Evolutionary conservation across 208 protist species (phyloP).

Genomic region (Leishmania tarentolae): DNA sequence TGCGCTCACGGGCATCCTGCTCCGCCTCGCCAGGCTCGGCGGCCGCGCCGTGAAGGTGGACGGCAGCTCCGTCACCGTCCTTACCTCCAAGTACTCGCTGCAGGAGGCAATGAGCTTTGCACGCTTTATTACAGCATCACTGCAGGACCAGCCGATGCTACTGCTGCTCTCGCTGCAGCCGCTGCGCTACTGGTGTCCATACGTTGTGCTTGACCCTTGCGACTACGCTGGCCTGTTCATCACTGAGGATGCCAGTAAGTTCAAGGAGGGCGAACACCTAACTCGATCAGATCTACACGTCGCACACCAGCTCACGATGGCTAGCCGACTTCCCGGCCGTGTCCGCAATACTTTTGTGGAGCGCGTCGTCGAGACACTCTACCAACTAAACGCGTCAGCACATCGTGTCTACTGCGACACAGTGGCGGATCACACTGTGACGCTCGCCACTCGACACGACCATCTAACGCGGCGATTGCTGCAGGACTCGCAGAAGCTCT

Average conservation of each 20-base stretch:
- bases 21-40: slow-evolving; percentile 86
- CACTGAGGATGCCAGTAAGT: slow-evolving; percentile 38
- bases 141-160: slow-evolving; percentile 91
- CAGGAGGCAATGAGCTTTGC: slow-evolving; percentile 82
- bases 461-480: slow-evolving; percentile 46
- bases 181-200: slow-evolving; percentile 80
- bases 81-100: slow-evolving; percentile 80
- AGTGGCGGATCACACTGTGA: slow-evolving; percentile 57
- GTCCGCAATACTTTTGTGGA: slow-evolving; percentile 37
- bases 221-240: slow-evolving; percentile 74
- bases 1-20: slow-evolving; percentile 73
- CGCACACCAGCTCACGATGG: slow-evolving; percentile 53
- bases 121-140: slow-evolving; percentile 69
- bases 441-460: slow-evolving; percentile 70
- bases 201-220: slow-evolving; percentile 66
- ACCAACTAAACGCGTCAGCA: slow-evolving; percentile 20
- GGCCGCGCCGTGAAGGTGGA: slow-evolving; percentile 84
- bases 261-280: slow-evolving; percentile 28
- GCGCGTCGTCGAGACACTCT: slow-evolving; percentile 33
- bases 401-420: slow-evolving; percentile 45
- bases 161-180: slow-evolving; percentile 78
- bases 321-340: slow-evolving; percentile 48
- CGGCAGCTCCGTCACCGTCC: slow-evolving; percentile 66
- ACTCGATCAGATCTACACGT: slow-evolving; percentile 32
- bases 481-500: slow-evolving; percentile 33